Base-by-base conservation (phyloP, 495 filamentous ascomycete genomes). In the Lophiotrema nucula region DNA sequence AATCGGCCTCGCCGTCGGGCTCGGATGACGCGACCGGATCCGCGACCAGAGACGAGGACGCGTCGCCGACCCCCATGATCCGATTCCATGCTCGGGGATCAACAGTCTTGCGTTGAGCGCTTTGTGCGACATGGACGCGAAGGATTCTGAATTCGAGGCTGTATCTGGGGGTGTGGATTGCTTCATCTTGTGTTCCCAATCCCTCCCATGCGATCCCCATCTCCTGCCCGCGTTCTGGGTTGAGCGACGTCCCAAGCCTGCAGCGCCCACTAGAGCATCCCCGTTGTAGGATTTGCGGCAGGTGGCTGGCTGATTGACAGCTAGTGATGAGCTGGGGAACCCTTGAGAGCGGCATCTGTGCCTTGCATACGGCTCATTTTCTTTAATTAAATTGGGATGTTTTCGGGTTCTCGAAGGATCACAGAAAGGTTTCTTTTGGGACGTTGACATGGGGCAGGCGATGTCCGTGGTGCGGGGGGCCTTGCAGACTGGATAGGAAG, bases 311-410 rank as follows among this genome's bases (percentile, higher is more conserved):
- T 47, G 6, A 25, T 15, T 21, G 45, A 47, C 10, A 28, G 45
- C 45, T 44, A 19, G 19, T 11, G 22, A 25, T 47, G 41, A 18
- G 24, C 45, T 47, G 45, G 45, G 45, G 45, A 47, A 47, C 45
- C 45, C 39, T 25, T 15, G 21, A 25, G 18, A 3, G 45, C 26
- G 45, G 45, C 10, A 25, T 26, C 45, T 18, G 45, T 47, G 45
- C 45, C 45, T 47, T 47, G 45, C 45, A 47, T 10, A 25, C 6
- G 11, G n/a, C 3, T 44, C 31, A 8, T 35, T 35, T 35, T 19
- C 39, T 10, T 47, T 47, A 47, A 47, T 47, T 5, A 25, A 43
- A 16, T 47, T 47, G 45, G 18, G 45, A 26, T 25, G 21, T 13
- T 25, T 21, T 27, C 22, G 5, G 45, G 22, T 47, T 47, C 45